Percentiles rank a stretch among this genome's conserved stretches.
phyloP scores from a whole-genome alignment of 2,329 filamentous ascomycete species.

The Cladophialophora psammophila region DNA sequence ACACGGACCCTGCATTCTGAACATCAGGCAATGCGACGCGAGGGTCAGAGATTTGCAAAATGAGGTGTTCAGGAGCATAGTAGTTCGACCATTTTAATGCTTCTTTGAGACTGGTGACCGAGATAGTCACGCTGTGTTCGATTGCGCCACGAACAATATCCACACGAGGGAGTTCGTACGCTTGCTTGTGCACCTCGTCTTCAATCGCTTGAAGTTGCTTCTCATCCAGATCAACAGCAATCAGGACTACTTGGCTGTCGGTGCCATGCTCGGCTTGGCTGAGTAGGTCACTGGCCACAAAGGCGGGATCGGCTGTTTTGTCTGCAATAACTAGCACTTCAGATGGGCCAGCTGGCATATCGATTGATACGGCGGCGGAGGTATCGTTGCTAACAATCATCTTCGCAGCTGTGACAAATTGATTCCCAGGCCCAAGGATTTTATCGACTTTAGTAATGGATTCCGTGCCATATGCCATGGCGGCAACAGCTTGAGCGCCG shows the following conservation, averaged over 20 bases:
- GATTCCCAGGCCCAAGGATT: conserved; percentile 96
- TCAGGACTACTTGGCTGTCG: conserved; percentile 92
- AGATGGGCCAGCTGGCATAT: conserved; percentile 97
- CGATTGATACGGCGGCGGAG: conserved; percentile 91
- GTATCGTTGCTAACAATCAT: conserved; percentile 99
- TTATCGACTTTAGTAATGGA: conserved; percentile 97
- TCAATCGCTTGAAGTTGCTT: conserved; percentile 81
- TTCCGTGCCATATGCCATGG: conserved; percentile 96
- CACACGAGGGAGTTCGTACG: conserved; percentile 83
- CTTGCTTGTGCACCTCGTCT: conserved; percentile 87
- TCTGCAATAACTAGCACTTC: conserved; percentile 98
- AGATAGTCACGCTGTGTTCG: conserved; percentile 86
- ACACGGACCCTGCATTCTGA: conserved; percentile 93
- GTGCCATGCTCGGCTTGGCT: conserved; percentile 97
- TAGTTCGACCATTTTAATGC: conserved; percentile 86
- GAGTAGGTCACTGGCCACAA: conserved; percentile 92
- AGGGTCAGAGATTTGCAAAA: conserved; percentile 84
- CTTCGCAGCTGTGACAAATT: conserved; percentile 98
- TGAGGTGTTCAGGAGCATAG: conserved; percentile 96
- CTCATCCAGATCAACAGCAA: conserved; percentile 81
- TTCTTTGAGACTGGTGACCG: conserved; percentile 73
- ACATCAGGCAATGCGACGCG: conserved; percentile 77
- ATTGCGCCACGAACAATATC: conserved; percentile 93
- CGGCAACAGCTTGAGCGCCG: conserved; percentile 92
- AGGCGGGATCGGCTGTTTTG: conserved; percentile 84